A percentile compares a stretch with the other conserved stretches of the same genome.
Conservation (phyloP, 2,329 filamentous ascomycete species). For the Paecilomyces sp. region DNA sequence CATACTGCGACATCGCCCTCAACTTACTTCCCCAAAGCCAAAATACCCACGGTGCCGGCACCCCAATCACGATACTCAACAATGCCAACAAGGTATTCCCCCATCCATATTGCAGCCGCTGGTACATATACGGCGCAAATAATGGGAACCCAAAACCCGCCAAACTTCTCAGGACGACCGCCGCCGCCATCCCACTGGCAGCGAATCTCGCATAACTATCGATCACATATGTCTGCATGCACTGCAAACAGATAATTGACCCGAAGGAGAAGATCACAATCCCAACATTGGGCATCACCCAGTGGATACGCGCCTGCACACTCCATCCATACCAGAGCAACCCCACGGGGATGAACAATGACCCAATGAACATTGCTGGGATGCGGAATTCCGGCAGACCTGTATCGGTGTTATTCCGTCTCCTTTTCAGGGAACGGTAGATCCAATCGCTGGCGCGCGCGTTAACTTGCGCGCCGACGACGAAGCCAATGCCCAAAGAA, state of each 20-base stretch:
- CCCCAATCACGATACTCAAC: slow-evolving; percentile 17
- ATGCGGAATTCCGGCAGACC: slow-evolving; percentile 50
- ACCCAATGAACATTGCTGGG: slow-evolving; percentile 46
- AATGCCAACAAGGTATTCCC: slow-evolving; percentile 19
- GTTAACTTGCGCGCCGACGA: slow-evolving; percentile 41
- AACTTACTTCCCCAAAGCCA: slow-evolving; percentile 37
- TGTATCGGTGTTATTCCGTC: slow-evolving; percentile 24
- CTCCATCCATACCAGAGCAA: slow-evolving; percentile 48
- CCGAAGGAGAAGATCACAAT: slow-evolving; percentile 39
- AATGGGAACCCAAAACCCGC: slow-evolving; percentile 19
- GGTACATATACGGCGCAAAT: slow-evolving; percentile 17
- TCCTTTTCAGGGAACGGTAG: slow-evolving; percentile 39
- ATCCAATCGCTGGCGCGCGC: background rate
- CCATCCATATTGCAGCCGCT: slow-evolving; percentile 12
- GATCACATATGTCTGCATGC: slow-evolving; percentile 23
- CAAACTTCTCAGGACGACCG: slow-evolving; percentile 12
- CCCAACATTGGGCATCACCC: slow-evolving; percentile 44
- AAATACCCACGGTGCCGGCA: slow-evolving; percentile 38
- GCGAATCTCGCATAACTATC: slow-evolving; percentile 16
- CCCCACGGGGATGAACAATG: slow-evolving; percentile 41
- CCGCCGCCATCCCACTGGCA: slow-evolving; percentile 14
- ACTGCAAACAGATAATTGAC: slow-evolving; percentile 25
- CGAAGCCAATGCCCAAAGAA: slow-evolving; percentile 51
- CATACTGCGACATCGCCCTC: slow-evolving; percentile 11
- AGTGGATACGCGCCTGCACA: slow-evolving; percentile 36